Percentiles rank a stretch among this genome's conserved stretches.
Conservation (phyloP, 768 basidiomycete species). For the Cystobasidium ongulense region DNA sequence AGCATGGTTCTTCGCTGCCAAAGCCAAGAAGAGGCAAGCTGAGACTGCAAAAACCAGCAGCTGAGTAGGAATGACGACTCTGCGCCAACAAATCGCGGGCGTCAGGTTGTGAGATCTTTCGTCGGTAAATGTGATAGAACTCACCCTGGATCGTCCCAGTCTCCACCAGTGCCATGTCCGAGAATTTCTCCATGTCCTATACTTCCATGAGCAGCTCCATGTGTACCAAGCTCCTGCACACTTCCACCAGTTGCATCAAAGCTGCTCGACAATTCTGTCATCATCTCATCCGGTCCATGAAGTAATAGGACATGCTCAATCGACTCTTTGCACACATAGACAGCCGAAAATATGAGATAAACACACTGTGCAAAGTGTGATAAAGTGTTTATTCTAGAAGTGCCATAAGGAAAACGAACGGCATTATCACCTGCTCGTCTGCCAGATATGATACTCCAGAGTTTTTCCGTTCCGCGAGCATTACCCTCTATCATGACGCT, state of each 20-base stretch:
- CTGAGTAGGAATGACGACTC: constrained; percentile 30
- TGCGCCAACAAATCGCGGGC: background rate
- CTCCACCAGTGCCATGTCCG: background rate
- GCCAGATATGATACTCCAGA: constrained; percentile 38
- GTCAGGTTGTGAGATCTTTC: background rate
- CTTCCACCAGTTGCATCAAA: background rate
- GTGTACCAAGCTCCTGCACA: background rate
- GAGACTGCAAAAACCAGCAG: constrained; percentile 22
- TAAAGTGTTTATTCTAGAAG: constrained; percentile 43
- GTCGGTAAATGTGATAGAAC: background rate
- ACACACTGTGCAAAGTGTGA: constrained; percentile 72
- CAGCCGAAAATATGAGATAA: constrained; percentile 84
- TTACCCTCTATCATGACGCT: constrained; percentile 33
- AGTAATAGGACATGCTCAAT: constrained; percentile 75
- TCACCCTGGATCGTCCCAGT: constrained; percentile 31
- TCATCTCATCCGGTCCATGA: constrained; percentile 30
- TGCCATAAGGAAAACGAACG: constrained; percentile 51
- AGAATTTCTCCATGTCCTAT: constrained; percentile 38
- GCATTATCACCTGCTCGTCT: constrained; percentile 43
- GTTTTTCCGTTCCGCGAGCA: constrained; percentile 18
- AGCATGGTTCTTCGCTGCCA: constrained; percentile 30
- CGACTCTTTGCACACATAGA: constrained; percentile 95
- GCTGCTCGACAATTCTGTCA: background rate
- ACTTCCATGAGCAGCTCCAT: constrained; percentile 38
- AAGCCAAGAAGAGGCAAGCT: constrained; percentile 20